Conservation (phyloP, 495 filamentous ascomycete species). For the Apodospora peruviana region DNA sequence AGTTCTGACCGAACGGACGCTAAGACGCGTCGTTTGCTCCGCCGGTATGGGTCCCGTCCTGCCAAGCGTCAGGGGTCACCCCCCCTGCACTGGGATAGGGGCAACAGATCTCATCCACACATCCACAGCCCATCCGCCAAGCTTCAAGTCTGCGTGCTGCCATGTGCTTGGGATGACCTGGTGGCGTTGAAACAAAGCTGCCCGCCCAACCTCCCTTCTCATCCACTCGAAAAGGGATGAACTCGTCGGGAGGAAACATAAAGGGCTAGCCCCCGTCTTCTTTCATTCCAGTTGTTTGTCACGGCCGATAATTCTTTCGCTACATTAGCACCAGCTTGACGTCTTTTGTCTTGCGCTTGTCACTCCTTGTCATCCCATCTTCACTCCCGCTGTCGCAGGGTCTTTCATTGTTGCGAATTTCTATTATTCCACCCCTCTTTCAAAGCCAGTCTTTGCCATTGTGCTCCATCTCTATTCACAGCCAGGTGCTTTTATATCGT, state of each 20-base stretch:
- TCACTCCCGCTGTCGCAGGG: neutral
- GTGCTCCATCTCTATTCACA: neutral
- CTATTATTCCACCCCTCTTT: neutral
- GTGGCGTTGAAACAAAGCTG: constrained; percentile 18
- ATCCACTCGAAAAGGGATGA: constrained; percentile 20
- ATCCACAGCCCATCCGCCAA: no score
- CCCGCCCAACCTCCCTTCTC: neutral
- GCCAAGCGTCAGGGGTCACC: neutral
- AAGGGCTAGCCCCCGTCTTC: constrained; percentile 9
- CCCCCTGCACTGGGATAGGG: neutral
- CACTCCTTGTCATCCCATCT: neutral
- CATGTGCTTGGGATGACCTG: constrained; percentile 6
- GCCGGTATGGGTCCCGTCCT: neutral
- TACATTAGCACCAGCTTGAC: neutral
- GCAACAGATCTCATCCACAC: neutral
- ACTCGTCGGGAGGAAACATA: constrained; percentile 23
- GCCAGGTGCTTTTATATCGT: neutral
- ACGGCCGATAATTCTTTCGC: neutral
- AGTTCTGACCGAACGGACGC: neutral
- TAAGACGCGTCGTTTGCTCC: neutral
- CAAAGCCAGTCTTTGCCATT: neutral
- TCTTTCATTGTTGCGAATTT: neutral
- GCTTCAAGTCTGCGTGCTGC: neutral
- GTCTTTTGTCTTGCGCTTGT: constrained; percentile 10
- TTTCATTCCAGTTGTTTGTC: neutral